Base-by-base conservation (phyloP, 345 rosid genomes). In the Citrus trifoliata region DNA sequence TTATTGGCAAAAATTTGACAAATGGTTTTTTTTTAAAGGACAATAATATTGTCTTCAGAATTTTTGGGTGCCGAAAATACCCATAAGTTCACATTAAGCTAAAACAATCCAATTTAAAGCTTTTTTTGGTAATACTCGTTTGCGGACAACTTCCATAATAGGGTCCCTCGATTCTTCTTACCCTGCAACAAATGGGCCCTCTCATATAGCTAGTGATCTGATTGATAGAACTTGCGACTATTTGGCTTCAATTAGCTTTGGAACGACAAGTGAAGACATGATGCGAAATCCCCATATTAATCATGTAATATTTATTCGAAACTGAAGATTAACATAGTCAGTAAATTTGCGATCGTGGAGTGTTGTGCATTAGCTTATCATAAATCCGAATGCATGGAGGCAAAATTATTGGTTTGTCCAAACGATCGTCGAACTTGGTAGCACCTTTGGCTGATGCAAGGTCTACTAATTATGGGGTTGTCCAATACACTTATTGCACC, bases 181-280 rank as follows among this genome's bases (percentile, higher is more conserved):
- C 38, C 53, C 78, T 53, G 82, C 60, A 78, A 42, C 85, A 81
- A 76, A 81, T 76, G 82, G 81, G 85, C 35, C 80, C 84, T 83
- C 69, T 63, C 66, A 70, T 38, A 69, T 46, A 74, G 80, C 75
- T 65, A 66, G 9, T 63, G 74, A 74, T 71, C 81, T 86, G 80
- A 82, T 73, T 70, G 84, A 86, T 73, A 63, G 72, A 78, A 83
- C 80, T 18, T 56, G 38, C 66, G 69, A 63, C 70, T 56, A 71
- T 75, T 73, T 68, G 64, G 76, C 35, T 75, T 72, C 69, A 78
- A 56, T 63, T 42, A 71, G 70, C 38, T 76, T 1, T 71, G 80
- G 81, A 68, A 80, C 72, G 80, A 84, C 80, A 81, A 46, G 77
- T 40, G 67, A 71, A 80, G 82, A 81, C 89, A 82, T 53, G 85